Base-by-base conservation (phyloP, 1,284 basidiomycete species). In the Leccinum holopus region DNA sequence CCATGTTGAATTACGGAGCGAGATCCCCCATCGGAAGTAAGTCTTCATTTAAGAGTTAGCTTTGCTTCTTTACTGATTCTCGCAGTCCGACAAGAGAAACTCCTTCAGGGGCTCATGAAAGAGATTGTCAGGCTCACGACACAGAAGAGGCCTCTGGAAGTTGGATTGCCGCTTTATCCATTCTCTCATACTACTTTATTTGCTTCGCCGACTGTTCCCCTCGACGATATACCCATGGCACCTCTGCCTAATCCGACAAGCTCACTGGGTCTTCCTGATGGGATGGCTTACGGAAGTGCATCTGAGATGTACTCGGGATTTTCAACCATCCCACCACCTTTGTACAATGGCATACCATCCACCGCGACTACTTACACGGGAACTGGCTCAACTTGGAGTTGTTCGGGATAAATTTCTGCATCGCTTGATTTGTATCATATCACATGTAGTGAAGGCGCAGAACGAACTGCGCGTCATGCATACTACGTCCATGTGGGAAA, bases 1-100 rank as follows among this genome's bases (percentile, higher is more conserved):
- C 91, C 1, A 91, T 93, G 90, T 78, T 91, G 69, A 85, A 84
- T 63, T 93, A 91, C 69, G 91, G 91, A 12, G 77, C 81, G 58
- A 83, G 85, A 54, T 93, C 90, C 39, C 89, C 90, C n/a, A 90
- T 93, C 60, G 91, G 91, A 68, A 85, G 91, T 92, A 74, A 77
- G 88, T 79, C 53, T 61, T 61, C 49, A 18, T 55, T 28, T n/a
- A 58, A 51, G 8, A 35, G 41, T 53, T 28, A 32, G 44, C 59
- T 60, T 55, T 30, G 60, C 35, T 55, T 64, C 63, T 60, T 70
- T 61, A 70, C 57, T 66, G 65, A 47, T 61, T 57, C 35, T 35
- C 65, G 49, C 66, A 92, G 90, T 84, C 52, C 89, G 90, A 32
- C 91, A 92, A 77, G 90, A 92, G 73, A 84, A 83, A 66, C 78